Conservation (phyloP, 78 protist genomes). For the Dictyostelium intermedium region DNA sequence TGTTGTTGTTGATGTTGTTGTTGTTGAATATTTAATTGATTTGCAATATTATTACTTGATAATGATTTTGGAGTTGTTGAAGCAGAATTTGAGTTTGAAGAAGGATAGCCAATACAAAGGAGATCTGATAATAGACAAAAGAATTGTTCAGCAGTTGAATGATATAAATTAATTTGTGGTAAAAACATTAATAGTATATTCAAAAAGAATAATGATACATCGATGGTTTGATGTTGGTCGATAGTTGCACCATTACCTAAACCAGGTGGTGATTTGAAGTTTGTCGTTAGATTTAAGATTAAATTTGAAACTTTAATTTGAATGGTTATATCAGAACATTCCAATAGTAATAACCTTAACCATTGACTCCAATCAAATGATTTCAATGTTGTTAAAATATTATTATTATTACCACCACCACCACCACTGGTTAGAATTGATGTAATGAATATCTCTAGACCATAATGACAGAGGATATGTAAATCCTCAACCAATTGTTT, state of each 20-base stretch:
- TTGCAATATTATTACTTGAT: neutral
- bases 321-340: constrained; percentile 20
- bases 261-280: neutral
- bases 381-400: neutral
- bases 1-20: constrained; percentile 20
- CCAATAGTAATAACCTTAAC: constrained; percentile 49
- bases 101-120: constrained; percentile 46
- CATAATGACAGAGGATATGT: constrained; percentile 14
- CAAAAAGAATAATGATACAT: constrained; percentile 46
- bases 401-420: neutral
- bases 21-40: neutral
- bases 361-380: constrained; percentile 39
- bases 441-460: constrained; percentile 39
- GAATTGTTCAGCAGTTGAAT: constrained; percentile 70
- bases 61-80: neutral
- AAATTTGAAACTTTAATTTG: constrained; percentile 16
- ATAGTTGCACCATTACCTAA: neutral
- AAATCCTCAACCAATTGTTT: neutral
- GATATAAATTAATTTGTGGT: constrained; percentile 58
- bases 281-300: constrained; percentile 12
- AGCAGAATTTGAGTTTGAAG: neutral
- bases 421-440: neutral
- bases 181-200: constrained; percentile 42
- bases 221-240: neutral
- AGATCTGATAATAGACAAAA: constrained; percentile 66